Conservation (phyloP, 2,329 filamentous ascomycete species). For the Sarocladium strictum region DNA sequence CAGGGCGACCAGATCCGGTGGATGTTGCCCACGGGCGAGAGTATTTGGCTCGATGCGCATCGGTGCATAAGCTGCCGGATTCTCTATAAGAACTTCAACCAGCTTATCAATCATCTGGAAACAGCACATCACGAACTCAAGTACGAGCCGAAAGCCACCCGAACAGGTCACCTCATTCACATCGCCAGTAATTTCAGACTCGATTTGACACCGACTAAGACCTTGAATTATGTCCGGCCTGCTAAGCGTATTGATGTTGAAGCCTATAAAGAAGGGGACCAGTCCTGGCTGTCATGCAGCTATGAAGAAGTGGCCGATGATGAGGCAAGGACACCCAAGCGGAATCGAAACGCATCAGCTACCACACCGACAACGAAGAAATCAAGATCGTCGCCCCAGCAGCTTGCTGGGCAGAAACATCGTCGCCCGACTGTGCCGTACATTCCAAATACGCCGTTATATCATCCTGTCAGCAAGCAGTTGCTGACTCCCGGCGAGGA, state of each 20-base stretch:
- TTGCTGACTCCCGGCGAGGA: conserved; percentile 42
- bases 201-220: conserved; percentile 25
- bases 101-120: conserved; percentile 43
- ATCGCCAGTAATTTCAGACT: conserved; percentile 27
- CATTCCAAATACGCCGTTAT: conserved; percentile 48
- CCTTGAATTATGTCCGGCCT: conserved; percentile 36
- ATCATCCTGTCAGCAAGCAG: conserved; percentile 50
- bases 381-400: conserved; percentile 16
- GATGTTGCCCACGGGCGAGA: conserved; percentile 35
- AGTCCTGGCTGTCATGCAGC: conserved; percentile 31
- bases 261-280: conserved; percentile 37
- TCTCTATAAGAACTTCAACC: conserved; percentile 39
- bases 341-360: conserved; percentile 1
- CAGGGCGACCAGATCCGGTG: conserved; percentile 37
- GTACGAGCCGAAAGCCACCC: conserved; percentile 31
- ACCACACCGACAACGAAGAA: conserved; percentile 14
- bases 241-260: conserved; percentile 39
- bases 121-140: conserved; percentile 38
- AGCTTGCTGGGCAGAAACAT: conserved; percentile 20
- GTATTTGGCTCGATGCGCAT: conserved; percentile 40
- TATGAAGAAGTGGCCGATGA: background rate
- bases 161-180: conserved; percentile 32
- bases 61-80: conserved; percentile 46
- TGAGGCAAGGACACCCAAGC: background rate
- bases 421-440: conserved; percentile 13